A percentile compares a stretch with the other conserved stretches of the same genome.
phyloP scores from a whole-genome alignment of 1,284 basidiomycete species.

The Ustilago lituana region DNA sequence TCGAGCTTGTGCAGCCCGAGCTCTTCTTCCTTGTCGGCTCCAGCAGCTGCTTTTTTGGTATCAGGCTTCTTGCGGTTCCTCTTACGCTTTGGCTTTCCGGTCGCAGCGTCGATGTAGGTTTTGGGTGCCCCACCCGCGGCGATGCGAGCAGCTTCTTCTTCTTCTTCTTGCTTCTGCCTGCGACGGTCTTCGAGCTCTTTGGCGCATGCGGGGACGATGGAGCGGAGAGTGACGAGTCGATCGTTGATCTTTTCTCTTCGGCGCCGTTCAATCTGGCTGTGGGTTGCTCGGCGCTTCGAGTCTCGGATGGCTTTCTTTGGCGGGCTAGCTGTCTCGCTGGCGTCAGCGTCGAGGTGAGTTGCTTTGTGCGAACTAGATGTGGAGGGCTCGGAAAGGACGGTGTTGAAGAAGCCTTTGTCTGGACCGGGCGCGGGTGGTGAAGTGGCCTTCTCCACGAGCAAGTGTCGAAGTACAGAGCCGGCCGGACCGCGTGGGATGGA shows the following conservation, averaged over 20 bases:
- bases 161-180: slow-evolving; percentile 47
- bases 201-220: slow-evolving; percentile 61
- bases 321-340: not conserved
- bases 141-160: slow-evolving; percentile 47
- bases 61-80: slow-evolving; percentile 51
- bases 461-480: slow-evolving; percentile 14
- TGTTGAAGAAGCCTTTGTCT: slow-evolving; percentile 48
- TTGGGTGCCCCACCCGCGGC: slow-evolving; percentile 45
- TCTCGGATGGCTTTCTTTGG: slow-evolving; percentile 51
- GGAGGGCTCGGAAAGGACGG: slow-evolving; percentile 31
- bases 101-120: slow-evolving; percentile 45
- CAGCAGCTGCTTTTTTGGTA: slow-evolving; percentile 21
- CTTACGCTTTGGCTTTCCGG: slow-evolving; percentile 56
- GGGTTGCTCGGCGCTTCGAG: slow-evolving; percentile 57
- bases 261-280: slow-evolving; percentile 64
- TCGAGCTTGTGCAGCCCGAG: slow-evolving; percentile 61
- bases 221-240: slow-evolving; percentile 60
- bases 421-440: slow-evolving; percentile 15
- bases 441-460: slow-evolving; percentile 36
- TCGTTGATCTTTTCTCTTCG: slow-evolving; percentile 67
- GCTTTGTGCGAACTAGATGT: slow-evolving; percentile 12
- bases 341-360: slow-evolving; percentile 1
- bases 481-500: slow-evolving; percentile 21
- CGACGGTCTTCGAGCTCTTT: slow-evolving; percentile 54
- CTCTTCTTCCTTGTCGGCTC: slow-evolving; percentile 54